Conservation (phyloP, 257 asterid species). For the Asclepias syriaca region DNA sequence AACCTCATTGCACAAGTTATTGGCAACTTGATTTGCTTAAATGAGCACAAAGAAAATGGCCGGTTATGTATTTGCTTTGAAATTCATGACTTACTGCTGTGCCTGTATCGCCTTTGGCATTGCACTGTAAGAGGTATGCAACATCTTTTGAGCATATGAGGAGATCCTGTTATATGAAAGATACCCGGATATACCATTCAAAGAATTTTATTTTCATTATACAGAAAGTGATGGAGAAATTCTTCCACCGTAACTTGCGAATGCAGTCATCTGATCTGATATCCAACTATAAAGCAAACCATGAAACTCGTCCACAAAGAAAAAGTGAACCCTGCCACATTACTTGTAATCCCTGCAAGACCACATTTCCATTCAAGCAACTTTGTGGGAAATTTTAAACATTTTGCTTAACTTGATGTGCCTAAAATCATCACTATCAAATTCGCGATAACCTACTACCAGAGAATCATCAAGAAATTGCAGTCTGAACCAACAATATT, state of each 20-base stretch:
- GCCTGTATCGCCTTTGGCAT: too few relatives aligned
- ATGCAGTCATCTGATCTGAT: not conserved
- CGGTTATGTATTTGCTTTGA: not conserved
- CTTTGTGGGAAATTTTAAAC: not conserved
- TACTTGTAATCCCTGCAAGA: constrained; percentile 2
- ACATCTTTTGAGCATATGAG: too few relatives aligned
- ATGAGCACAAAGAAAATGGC: not conserved
- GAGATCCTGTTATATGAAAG: too few relatives aligned
- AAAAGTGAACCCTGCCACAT: not conserved
- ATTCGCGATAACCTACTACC: not conserved
- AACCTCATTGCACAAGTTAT: not conserved
- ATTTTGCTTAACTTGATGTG: not conserved
- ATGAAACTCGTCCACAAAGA: not conserved
- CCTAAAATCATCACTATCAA: not conserved
- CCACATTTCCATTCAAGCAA: not conserved
- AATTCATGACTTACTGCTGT: too few relatives aligned
- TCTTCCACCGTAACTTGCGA: not conserved
- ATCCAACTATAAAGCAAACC: not conserved
- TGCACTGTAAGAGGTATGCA: too few relatives aligned
- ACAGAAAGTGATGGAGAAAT: not conserved
- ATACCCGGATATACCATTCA: not conserved
- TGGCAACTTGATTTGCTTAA: too few relatives aligned
- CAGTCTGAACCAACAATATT: not conserved
- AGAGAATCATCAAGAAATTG: not conserved
- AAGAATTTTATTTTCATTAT: not conserved